These are phyloP conservation scores for Penicillium lividum DNA, from an alignment of 495 filamentous ascomycete genomes.

Conservation along the genomic window DNA sequence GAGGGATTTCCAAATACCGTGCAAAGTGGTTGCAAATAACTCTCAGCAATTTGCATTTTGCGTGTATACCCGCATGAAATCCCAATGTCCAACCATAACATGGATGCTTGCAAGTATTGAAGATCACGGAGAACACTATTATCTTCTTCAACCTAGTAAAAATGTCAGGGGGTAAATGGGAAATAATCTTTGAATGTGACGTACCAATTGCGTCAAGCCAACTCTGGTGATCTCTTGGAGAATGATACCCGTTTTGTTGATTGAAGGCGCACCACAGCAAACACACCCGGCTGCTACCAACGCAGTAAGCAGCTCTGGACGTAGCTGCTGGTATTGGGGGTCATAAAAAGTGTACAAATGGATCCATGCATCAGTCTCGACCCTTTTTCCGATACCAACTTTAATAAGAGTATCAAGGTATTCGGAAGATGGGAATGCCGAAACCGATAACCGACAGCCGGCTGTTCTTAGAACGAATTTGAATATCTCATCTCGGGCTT, in stretches of 20 bases:
- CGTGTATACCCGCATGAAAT: conserved; percentile 62
- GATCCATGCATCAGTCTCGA: conserved; percentile 56
- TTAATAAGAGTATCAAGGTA: conserved; percentile 61
- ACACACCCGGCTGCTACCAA: conserved; percentile 57
- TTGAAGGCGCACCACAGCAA: conserved; percentile 49
- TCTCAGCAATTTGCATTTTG: conserved; percentile 66
- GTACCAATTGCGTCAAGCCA: conserved; percentile 43
- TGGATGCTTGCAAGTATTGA: conserved; percentile 53
- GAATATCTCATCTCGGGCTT: conserved; percentile 29
- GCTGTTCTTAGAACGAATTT: conserved; percentile 26
- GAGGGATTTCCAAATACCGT: conserved; percentile 31
- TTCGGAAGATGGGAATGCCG: conserved; percentile 57
- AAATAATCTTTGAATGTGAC: neutral
- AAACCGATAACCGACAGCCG: conserved; percentile 46
- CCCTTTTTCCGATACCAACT: conserved; percentile 54
- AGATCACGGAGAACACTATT: conserved; percentile 56
- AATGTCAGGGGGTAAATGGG: neutral
- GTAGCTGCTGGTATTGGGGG: conserved; percentile 40
- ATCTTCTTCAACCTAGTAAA: conserved; percentile 51
- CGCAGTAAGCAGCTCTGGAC: conserved; percentile 55
- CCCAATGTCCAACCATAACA: conserved; percentile 57
- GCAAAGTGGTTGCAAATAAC: conserved; percentile 48
- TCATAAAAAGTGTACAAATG: conserved; percentile 55
- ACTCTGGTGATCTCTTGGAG: conserved; percentile 55
- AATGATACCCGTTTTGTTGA: conserved; percentile 60